Conservation (phyloP, 202 grass and related monocot genomes). For the Schoenoplectus triqueter region DNA sequence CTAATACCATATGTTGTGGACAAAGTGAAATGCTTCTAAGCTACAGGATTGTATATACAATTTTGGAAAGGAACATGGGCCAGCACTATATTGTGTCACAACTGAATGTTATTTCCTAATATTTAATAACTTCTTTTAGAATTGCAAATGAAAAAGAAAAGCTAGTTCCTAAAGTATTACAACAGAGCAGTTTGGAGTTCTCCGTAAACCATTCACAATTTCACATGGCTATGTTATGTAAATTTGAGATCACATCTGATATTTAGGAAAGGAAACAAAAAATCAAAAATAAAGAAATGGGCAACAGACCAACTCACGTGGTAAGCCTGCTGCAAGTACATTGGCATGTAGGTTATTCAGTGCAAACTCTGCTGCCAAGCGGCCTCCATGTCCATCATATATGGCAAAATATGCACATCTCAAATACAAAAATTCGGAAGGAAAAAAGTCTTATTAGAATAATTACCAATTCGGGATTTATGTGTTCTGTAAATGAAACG, state of each 20-base stretch:
- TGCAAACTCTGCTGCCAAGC: slow-evolving; percentile 76
- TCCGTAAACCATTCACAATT: neutral
- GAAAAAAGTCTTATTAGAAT: neutral
- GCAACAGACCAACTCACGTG: slow-evolving; percentile 99
- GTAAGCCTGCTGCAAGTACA: slow-evolving; percentile 87
- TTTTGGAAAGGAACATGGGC: neutral
- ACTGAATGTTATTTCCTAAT: neutral
- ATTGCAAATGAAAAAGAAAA: neutral
- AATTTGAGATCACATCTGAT: neutral
- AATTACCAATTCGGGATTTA: neutral
- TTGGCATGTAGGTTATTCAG: slow-evolving; percentile 79
- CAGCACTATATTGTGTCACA: neutral
- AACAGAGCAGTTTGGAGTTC: neutral
- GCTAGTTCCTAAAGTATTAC: neutral
- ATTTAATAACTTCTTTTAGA: neutral
- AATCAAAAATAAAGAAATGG: slow-evolving; percentile 15
- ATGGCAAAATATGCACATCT: slow-evolving; percentile 86
- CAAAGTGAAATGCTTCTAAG: neutral
- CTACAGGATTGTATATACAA: neutral
- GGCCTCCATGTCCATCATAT: slow-evolving; percentile 87
- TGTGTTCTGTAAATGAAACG: neutral
- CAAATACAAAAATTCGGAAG: neutral
- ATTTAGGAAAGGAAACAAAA: slow-evolving; percentile 46
- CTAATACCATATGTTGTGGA: neutral
- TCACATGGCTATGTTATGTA: neutral